These are phyloP conservation scores for Eucalyptus albens DNA, from an alignment of 345 rosid species.

Conservation along the genomic window DNA sequence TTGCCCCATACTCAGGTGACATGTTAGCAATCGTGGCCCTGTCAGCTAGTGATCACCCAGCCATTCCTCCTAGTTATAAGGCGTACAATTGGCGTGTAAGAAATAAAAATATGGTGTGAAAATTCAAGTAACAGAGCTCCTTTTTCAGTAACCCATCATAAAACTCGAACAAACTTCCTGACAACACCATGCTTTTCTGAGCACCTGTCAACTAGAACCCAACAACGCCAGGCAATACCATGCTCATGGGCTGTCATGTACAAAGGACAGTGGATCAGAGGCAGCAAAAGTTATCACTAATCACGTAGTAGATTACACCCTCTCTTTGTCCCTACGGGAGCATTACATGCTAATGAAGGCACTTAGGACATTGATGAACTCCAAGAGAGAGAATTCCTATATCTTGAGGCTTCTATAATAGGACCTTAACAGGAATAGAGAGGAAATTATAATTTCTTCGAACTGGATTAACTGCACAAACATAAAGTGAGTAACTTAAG, in stretches of 20 bases:
- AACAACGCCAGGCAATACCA: constrained; percentile 87
- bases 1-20: constrained; percentile 98
- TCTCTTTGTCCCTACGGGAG: too few species aligned
- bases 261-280: too few species aligned
- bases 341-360: too few species aligned
- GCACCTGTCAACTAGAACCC: constrained; percentile 71
- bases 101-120: background rate
- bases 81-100: background rate
- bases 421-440: too few species aligned
- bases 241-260: constrained; percentile 63
- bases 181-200: constrained; percentile 94
- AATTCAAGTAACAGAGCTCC: background rate
- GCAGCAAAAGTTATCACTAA: too few species aligned
- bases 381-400: too few species aligned
- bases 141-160: constrained; percentile 30
- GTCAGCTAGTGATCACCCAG: constrained; percentile 73
- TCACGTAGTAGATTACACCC: too few species aligned
- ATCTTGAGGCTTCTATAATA: too few species aligned
- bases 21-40: constrained; percentile 89
- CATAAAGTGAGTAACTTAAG: background rate
- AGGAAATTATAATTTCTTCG: too few species aligned
- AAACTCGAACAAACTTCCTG: constrained; percentile 80
- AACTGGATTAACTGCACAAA: background rate
- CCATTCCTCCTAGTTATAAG: constrained; percentile 43
- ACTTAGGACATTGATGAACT: too few species aligned